These are phyloP conservation scores for Mastigamoeba balamuthi DNA, from an alignment of 78 protist genomes.

Conservation along the genomic window DNA sequence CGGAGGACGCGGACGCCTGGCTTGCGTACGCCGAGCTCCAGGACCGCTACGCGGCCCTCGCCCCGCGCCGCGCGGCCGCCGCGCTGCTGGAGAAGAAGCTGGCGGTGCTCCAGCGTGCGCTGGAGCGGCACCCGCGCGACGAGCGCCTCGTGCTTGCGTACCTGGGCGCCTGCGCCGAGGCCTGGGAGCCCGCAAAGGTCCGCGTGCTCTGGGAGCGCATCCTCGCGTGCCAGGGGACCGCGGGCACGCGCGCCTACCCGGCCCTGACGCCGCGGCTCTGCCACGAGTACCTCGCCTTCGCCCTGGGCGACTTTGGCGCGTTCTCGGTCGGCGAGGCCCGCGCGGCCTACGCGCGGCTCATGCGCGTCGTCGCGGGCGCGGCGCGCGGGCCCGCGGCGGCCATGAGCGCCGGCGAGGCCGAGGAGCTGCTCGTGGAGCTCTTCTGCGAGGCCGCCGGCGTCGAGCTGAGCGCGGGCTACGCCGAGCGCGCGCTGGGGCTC, in stretches of 20 bases:
- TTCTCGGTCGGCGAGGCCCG: not conserved
- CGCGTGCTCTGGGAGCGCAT: not conserved
- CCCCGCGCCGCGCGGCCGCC: not conserved
- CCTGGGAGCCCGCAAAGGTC: not conserved
- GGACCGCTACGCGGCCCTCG: not conserved
- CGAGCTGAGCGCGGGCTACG: not conserved
- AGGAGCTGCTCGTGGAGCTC: not conserved
- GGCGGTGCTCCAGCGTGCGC: not conserved
- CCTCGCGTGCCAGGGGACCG: not conserved
- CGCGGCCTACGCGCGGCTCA: not conserved
- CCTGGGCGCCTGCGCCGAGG: not conserved
- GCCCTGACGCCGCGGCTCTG: not conserved
- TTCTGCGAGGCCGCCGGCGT: not conserved
- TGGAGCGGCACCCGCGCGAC: not conserved
- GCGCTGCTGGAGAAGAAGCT: not conserved
- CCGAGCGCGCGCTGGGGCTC: not conserved
- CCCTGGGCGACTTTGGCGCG: not conserved
- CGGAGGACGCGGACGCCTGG: not conserved
- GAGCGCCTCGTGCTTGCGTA: not conserved
- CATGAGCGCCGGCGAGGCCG: not conserved
- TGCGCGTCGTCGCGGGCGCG: not conserved
- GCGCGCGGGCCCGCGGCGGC: not conserved
- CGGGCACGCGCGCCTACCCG: not conserved
- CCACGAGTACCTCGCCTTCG: not conserved
- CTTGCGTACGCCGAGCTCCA: not conserved